Percentiles rank a stretch among this genome's conserved stretches.
These are phyloP conservation scores for Meira nashicola DNA, from an alignment of 1,284 basidiomycete genomes.

Conservation along the genomic window DNA sequence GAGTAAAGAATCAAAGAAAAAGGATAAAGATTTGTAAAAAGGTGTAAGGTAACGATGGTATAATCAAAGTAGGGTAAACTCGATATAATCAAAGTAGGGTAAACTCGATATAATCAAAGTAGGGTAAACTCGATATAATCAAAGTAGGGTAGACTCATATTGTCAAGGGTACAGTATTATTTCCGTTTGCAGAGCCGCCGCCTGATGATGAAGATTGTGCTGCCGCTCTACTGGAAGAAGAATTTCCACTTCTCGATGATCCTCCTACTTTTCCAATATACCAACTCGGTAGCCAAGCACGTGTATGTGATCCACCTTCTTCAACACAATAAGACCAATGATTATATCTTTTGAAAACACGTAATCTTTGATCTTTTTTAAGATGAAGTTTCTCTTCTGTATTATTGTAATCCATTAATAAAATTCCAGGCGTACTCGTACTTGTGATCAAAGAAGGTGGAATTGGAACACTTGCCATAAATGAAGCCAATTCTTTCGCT, in stretches of 20 bases:
- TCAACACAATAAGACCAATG: constrained; percentile 75
- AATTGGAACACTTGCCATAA: constrained; percentile 61
- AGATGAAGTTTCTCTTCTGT: constrained; percentile 76
- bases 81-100: too few species aligned
- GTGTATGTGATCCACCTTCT: constrained; percentile 34
- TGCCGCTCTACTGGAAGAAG: neutral
- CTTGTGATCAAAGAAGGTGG: constrained; percentile 80
- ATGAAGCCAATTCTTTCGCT: neutral
- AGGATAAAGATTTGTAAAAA: too few species aligned
- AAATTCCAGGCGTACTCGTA: constrained; percentile 86
- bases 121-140: too few species aligned
- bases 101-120: too few species aligned
- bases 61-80: too few species aligned
- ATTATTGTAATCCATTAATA: constrained; percentile 77
- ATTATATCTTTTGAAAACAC: constrained; percentile 93
- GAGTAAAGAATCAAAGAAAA: too few species aligned
- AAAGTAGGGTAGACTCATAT: too few species aligned
- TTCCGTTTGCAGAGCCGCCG: neutral
- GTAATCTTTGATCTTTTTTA: constrained; percentile 74
- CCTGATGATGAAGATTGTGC: neutral
- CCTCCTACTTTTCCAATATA: constrained; percentile 22
- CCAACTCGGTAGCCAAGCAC: constrained; percentile 52
- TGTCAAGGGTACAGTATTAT: neutral
- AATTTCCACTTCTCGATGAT: too few species aligned
- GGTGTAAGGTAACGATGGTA: too few species aligned